These are phyloP conservation scores for Sicyos edulis DNA, from an alignment of 306 rosid genomes.

Conservation along the genomic window DNA sequence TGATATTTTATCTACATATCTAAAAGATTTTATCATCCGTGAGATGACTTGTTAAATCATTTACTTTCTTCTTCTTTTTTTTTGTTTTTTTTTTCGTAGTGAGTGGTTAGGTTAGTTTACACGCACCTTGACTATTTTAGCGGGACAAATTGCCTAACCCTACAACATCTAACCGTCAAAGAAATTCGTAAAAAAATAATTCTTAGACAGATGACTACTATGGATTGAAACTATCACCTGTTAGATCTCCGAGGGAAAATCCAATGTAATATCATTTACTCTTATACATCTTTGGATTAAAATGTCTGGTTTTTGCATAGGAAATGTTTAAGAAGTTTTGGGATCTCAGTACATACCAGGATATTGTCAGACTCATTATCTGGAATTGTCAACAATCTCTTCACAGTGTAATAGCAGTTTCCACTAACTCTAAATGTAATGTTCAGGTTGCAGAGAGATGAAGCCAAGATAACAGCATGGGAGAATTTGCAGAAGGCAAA, in stretches of 20 bases:
- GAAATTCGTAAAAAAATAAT: too few relatives aligned
- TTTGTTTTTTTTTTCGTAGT: too few relatives aligned
- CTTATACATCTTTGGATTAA: background rate
- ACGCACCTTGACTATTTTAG: too few relatives aligned
- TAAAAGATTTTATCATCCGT: background rate
- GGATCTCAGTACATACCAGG: background rate
- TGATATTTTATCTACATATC: background rate
- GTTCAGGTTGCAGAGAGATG: slow-evolving; percentile 65
- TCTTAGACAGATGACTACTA: too few relatives aligned
- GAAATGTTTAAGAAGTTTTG: background rate
- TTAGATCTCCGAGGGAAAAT: too few relatives aligned
- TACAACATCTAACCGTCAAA: too few relatives aligned
- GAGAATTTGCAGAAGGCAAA: slow-evolving; percentile 82
- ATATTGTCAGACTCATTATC: background rate
- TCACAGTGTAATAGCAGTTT: background rate
- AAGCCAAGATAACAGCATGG: slow-evolving; percentile 84
- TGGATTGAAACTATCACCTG: too few relatives aligned
- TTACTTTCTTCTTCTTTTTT: too few relatives aligned
- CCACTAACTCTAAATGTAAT: background rate
- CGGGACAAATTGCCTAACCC: too few relatives aligned
- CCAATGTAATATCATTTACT: background rate
- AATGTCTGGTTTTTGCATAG: background rate
- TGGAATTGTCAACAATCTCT: background rate
- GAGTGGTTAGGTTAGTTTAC: too few relatives aligned
- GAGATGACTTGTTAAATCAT: background rate